phyloP scores from a whole-genome alignment of 805 yeast species.

The Lipomyces yamadae region DNA sequence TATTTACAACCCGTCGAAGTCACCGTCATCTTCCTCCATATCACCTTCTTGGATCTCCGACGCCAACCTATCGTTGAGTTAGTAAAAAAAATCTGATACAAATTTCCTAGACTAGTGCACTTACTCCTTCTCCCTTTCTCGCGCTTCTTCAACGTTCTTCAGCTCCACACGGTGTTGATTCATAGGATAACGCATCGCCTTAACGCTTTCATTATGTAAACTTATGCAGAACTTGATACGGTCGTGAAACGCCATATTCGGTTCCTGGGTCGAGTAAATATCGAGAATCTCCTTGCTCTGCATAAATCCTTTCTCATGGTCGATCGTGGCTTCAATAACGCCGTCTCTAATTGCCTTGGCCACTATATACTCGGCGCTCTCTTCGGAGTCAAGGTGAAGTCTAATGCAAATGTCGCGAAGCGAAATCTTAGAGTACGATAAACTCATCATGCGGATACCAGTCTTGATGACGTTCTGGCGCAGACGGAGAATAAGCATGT shows the following conservation, averaged over 20 bases:
- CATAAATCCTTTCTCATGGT: constrained; percentile 89
- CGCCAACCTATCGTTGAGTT: constrained; percentile 43
- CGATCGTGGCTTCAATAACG: constrained; percentile 91
- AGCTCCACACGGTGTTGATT: constrained; percentile 57
- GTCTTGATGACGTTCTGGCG: constrained; percentile 98
- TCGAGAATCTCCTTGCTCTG: constrained; percentile 86
- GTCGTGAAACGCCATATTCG: constrained; percentile 86
- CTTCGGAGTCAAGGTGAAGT: constrained; percentile 89
- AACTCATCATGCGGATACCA: constrained; percentile 89
- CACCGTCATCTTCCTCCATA: constrained; percentile 50
- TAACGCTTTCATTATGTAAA: constrained; percentile 87
- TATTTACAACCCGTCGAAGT: constrained; percentile 34
- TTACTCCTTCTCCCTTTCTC: constrained; percentile 58
- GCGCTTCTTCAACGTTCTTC: constrained; percentile 58
- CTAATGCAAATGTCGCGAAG: constrained; percentile 92
- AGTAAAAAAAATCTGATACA: neutral
- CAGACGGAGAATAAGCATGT: constrained; percentile 81
- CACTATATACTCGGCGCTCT: constrained; percentile 94
- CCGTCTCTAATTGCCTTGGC: constrained; percentile 97
- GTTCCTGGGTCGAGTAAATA: constrained; percentile 83
- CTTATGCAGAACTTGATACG: constrained; percentile 91
- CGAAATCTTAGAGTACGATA: constrained; percentile 88
- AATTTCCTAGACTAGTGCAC: neutral
- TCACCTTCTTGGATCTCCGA: constrained; percentile 53
- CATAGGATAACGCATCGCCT: constrained; percentile 90